Base-by-base conservation (phyloP, 345 rosid species). In the Euclidium syriacum region DNA sequence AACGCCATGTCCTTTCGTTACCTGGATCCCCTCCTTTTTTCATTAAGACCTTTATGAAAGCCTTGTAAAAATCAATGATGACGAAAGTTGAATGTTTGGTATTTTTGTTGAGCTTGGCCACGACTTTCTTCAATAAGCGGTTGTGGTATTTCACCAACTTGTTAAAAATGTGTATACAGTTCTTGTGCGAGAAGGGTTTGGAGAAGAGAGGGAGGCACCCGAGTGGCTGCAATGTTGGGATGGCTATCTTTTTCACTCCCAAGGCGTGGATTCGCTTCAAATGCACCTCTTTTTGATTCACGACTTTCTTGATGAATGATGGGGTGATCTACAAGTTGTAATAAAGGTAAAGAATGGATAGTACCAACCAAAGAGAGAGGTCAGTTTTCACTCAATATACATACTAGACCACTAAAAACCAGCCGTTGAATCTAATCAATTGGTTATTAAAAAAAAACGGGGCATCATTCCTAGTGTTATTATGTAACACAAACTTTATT, bases 181-280 rank as follows among this genome's bases (percentile, higher is more conserved):
- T 67, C n/a, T 39, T 52, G 59, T 67, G 84, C 1, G 80, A 70
- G 24, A 58, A 38, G 0, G 10, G 5, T 1, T 3, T 1, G 1
- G 90, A 75, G 36, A 22, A 53, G 0, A 0, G 14, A 12, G 95
- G 95, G 27, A 87, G 85, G 69, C 95, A 87, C 0, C 95, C 95
- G 38, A 80, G 30, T 1, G 95, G 95, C 7, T 64, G 80, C 10
- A 87, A 56, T 7, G 71, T 38, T 0, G 68, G 34, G 12, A 80
- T 75, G 0, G 52, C 76, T 16, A 87, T 30, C 63, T 70, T 84
- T 32, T 67, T 69, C 55, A 82, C 78, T 49, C 95, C 95, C 48
- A 75, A 26, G 29, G 8, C 41, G 3, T 76, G 68, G 20, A 87
- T 67, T 5, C 75, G 65, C 12, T 73, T 65, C 62, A 84, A 6